Percentiles rank a stretch among this genome's conserved stretches.
phyloP scores from a whole-genome alignment of 2,329 filamentous ascomycete genomes.

The Diaporthe sp. region DNA sequence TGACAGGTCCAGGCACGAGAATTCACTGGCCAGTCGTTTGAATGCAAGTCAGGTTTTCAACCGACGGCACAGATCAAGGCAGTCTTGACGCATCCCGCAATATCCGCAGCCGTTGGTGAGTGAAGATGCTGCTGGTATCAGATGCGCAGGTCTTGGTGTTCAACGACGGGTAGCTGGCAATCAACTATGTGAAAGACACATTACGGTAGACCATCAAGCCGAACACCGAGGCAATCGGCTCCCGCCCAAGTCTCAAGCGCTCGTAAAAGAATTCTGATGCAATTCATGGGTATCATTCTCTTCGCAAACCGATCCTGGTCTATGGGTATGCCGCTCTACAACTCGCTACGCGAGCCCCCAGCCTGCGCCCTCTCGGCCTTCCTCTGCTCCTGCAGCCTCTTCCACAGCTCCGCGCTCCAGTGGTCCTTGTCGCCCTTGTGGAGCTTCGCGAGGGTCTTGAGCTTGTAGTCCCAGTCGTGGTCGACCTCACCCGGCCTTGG shows the following conservation, averaged over 20 bases:
- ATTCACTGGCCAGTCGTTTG: background rate
- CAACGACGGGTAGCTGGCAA: background rate
- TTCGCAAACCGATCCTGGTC: background rate
- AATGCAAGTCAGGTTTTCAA: background rate
- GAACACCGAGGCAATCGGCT: background rate
- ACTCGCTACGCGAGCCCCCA: conserved; percentile 25
- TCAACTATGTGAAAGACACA: background rate
- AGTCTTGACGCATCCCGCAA: background rate
- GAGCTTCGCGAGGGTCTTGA: conserved; percentile 54
- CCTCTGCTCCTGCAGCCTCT: conserved; percentile 50
- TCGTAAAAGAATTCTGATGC: background rate
- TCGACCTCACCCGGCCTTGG: conserved; percentile 54
- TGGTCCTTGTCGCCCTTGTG: conserved; percentile 53
- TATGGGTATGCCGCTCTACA: conserved; percentile 14
- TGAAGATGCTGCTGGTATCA: background rate
- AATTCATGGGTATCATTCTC: conserved; percentile 18
- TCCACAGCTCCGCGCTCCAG: conserved; percentile 60
- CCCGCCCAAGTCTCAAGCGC: background rate
- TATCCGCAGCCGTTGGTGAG: background rate
- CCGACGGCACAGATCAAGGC: background rate
- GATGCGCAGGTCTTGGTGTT: background rate
- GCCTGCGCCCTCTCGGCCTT: conserved; percentile 9
- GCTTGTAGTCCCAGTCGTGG: conserved; percentile 70
- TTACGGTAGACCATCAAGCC: background rate
- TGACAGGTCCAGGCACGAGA: background rate